These are phyloP conservation scores for Tulasnella sp. DNA, from an alignment of 768 basidiomycete species.

Conservation along the genomic window DNA sequence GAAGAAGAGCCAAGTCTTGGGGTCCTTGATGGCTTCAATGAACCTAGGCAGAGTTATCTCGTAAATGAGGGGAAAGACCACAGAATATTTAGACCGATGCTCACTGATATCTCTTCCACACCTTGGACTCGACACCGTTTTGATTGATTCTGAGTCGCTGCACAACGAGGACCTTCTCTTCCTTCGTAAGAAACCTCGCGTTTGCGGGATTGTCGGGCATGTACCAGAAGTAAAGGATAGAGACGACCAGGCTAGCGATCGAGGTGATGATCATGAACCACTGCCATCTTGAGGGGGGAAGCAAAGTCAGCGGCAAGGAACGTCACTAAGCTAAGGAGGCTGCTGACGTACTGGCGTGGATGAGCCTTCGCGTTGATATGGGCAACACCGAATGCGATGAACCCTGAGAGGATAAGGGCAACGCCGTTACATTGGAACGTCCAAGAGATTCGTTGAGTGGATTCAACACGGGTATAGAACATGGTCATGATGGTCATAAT, in stretches of 20 bases:
- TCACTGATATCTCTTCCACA: conserved; percentile 69
- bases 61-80: neutral
- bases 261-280: conserved; percentile 27
- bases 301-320: neutral
- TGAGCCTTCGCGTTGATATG: conserved; percentile 14
- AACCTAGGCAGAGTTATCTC: conserved; percentile 1
- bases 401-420: conserved; percentile 19
- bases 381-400: conserved; percentile 21
- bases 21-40: conserved; percentile 22
- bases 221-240: conserved; percentile 29
- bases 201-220: conserved; percentile 69
- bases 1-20: conserved; percentile 22
- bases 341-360: neutral
- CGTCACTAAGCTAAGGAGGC: neutral
- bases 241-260: conserved; percentile 21
- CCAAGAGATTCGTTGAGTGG: conserved; percentile 21
- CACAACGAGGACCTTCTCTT: conserved; percentile 55
- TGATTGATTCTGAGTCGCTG: conserved; percentile 64
- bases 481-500: conserved; percentile 21
- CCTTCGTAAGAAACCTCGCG: conserved; percentile 63
- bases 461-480: conserved; percentile 23
- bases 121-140: conserved; percentile 75
- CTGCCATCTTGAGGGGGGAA: conserved; percentile 22
- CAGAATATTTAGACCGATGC: neutral
- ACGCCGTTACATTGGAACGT: conserved; percentile 26